Percentiles rank a stretch among this genome's conserved stretches.
These are phyloP conservation scores for Ogataea nitratoaversa DNA, from an alignment of 805 yeast genomes.

Conservation along the genomic window DNA sequence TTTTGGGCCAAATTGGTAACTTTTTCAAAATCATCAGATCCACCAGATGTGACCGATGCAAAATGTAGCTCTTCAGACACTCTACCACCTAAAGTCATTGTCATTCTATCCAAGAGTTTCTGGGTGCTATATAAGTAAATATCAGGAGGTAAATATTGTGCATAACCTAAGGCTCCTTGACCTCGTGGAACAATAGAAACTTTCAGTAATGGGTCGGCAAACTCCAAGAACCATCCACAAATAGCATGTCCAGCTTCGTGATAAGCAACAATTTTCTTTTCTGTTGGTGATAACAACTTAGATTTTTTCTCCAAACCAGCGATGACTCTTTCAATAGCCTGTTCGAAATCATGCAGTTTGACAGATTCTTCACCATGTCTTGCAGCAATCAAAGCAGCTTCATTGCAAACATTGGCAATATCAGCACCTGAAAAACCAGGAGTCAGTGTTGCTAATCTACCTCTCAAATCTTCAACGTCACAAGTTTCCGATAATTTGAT, in stretches of 20 bases:
- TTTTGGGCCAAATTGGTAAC: slow-evolving; percentile 84
- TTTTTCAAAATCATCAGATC: slow-evolving; percentile 88
- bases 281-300: slow-evolving; percentile 71
- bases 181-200: slow-evolving; percentile 96
- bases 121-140: slow-evolving; percentile 71
- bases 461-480: slow-evolving; percentile 60
- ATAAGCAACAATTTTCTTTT: slow-evolving; percentile 82
- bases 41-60: slow-evolving; percentile 85
- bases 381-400: slow-evolving; percentile 92
- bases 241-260: slow-evolving; percentile 98
- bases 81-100: slow-evolving; percentile 92
- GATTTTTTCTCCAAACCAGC: slow-evolving; percentile 92
- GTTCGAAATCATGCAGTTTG: slow-evolving; percentile 72
- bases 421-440: slow-evolving; percentile 98
- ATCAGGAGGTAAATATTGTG: slow-evolving; percentile 90
- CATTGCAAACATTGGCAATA: slow-evolving; percentile 91
- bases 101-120: slow-evolving; percentile 79
- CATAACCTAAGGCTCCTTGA: slow-evolving; percentile 93
- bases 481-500: slow-evolving; percentile 44
- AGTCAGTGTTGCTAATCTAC: slow-evolving; percentile 84
- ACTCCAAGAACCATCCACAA: slow-evolving; percentile 87
- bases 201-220: slow-evolving; percentile 86
- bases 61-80: slow-evolving; percentile 89
- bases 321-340: slow-evolving; percentile 89
- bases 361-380: slow-evolving; percentile 63